These are phyloP conservation scores for Aspergillus terreus DNA, from an alignment of 2,329 filamentous ascomycete species.

Conservation along the genomic window DNA sequence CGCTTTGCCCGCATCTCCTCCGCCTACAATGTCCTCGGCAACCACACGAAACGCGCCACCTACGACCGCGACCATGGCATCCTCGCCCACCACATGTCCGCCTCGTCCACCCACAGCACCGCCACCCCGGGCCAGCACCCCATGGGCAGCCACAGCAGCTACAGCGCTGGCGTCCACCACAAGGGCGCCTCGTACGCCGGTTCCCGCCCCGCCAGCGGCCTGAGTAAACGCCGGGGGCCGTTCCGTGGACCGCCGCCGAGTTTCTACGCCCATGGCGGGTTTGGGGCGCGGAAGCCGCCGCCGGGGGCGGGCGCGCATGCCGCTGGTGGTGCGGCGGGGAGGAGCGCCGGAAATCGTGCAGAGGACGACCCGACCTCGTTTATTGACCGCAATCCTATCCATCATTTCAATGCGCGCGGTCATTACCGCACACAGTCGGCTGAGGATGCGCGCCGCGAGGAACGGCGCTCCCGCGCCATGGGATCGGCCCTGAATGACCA, in stretches of 20 bases:
- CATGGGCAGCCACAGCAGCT: conserved; percentile 55
- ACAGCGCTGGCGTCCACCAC: conserved; percentile 30
- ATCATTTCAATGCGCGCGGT: conserved; percentile 72
- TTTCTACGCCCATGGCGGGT: conserved; percentile 80
- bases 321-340: conserved; percentile 6
- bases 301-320: conserved; percentile 3
- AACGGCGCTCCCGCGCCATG: conserved; percentile 38
- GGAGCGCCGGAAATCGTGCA: background rate
- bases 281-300: conserved; percentile 49
- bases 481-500: conserved; percentile 27
- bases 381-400: conserved; percentile 51
- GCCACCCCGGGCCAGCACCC: conserved; percentile 30
- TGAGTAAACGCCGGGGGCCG: conserved; percentile 69
- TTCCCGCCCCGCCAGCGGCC: conserved; percentile 71
- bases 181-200: conserved; percentile 46
- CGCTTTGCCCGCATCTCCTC: conserved; percentile 82
- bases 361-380: conserved; percentile 36
- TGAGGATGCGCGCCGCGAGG: conserved; percentile 53
- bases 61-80: conserved; percentile 67
- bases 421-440: conserved; percentile 72
- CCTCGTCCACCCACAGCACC: conserved; percentile 25
- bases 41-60: conserved; percentile 66
- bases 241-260: conserved; percentile 85
- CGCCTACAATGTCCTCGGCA: conserved; percentile 74
- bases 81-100: conserved; percentile 23